These are phyloP conservation scores for Phtheirospermum japonicum DNA, from an alignment of 257 asterid species.

Conservation along the genomic window DNA sequence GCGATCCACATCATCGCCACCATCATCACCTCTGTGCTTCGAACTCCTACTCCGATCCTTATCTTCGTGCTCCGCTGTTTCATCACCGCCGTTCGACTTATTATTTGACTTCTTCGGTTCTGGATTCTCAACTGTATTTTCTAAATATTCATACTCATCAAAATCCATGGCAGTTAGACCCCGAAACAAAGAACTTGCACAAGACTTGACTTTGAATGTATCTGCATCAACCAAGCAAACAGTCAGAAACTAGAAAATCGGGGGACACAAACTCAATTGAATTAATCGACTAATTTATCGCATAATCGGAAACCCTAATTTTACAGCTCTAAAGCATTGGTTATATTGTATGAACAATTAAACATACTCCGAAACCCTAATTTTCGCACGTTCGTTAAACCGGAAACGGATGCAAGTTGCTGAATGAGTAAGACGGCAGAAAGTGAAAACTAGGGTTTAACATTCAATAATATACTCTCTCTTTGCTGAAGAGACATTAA, in stretches of 20 bases:
- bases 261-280: neutral
- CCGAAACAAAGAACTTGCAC: conserved; percentile 11
- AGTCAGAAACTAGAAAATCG: conserved; percentile 12
- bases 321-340: neutral
- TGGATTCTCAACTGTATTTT: conserved; percentile 50
- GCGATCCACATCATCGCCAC: conserved; percentile 41
- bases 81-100: conserved; percentile 40
- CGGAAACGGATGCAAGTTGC: neutral
- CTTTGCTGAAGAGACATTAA: too few species aligned
- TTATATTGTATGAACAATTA: neutral
- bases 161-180: conserved; percentile 41
- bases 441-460: conserved; percentile 34
- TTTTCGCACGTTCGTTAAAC: neutral
- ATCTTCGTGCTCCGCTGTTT: conserved; percentile 32
- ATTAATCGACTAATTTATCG: neutral
- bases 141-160: conserved; percentile 57
- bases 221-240: conserved; percentile 23
- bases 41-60: conserved; percentile 41
- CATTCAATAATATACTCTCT: conserved; percentile 9
- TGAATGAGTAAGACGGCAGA: neutral
- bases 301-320: neutral
- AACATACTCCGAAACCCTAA: conserved; percentile 28
- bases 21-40: conserved; percentile 46
- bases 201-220: conserved; percentile 12
- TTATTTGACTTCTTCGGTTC: conserved; percentile 37